Evolutionary conservation across 2,329 filamentous ascomycete species (phyloP).

Genomic region (Cadophora gregata): DNA sequence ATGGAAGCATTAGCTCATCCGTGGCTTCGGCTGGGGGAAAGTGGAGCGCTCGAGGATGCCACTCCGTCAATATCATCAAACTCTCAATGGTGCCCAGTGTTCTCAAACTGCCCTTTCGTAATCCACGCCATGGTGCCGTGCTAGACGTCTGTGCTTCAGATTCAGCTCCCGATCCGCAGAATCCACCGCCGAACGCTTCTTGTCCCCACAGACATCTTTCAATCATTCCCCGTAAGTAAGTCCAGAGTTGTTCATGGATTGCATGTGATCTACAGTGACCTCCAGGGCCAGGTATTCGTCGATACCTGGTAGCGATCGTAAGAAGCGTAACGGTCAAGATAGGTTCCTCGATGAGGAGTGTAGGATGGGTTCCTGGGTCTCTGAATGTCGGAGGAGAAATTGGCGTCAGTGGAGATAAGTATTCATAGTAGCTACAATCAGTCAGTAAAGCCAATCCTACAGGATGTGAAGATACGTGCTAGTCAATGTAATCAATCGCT

Average conservation of each 20-base stretch:
- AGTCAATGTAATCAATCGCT: constrained; percentile 91
- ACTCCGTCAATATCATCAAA: constrained; percentile 91
- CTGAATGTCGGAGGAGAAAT: constrained; percentile 92
- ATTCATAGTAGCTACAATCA: constrained; percentile 79
- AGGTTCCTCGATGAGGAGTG: constrained; percentile 86
- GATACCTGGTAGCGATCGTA: constrained; percentile 88
- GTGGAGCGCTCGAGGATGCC: constrained; percentile 93
- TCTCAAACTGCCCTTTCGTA: constrained; percentile 79
- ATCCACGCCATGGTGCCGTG: constrained; percentile 71
- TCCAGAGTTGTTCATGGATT: constrained; percentile 96
- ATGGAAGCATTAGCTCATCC: constrained; percentile 70
- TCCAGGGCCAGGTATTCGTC: constrained; percentile 78
- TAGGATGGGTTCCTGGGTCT: constrained; percentile 78
- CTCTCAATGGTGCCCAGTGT: constrained; percentile 95
- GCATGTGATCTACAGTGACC: constrained; percentile 84
- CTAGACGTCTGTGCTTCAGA: constrained; percentile 66
- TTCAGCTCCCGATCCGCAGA: constrained; percentile 72
- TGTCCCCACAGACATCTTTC: constrained; percentile 95
- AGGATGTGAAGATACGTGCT: constrained; percentile 58
- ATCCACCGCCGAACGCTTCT: constrained; percentile 90
- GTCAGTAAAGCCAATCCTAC: constrained; percentile 22
- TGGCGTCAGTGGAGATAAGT: constrained; percentile 88
- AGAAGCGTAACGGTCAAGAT: constrained; percentile 91
- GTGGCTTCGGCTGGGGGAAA: constrained; percentile 84
- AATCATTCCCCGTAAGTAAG: constrained; percentile 92